Evolutionary conservation across 805 yeast species (phyloP), one percentile per base, ranked within the genome.

Genomic region (Candida silvatica): DNA sequence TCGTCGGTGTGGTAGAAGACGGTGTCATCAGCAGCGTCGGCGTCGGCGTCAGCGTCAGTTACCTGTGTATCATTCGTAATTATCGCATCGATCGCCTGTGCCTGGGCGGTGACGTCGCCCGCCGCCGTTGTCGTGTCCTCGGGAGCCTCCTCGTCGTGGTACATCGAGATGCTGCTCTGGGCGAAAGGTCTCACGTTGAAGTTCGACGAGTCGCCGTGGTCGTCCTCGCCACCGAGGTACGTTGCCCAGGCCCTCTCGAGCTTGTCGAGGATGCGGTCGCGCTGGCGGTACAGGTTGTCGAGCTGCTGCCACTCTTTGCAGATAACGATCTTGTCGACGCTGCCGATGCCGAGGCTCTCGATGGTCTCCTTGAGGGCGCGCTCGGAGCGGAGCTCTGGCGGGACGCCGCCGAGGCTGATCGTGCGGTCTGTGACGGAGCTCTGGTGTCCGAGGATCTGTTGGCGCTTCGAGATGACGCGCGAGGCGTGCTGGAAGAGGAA

Each of bases 361-460:
- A 90, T 77, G 49, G 85, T 92, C 25, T 75, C 69, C 37, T 73
- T 77, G 45, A 90, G 59, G 11, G 73, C 75, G n/a, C 67, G 67
- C 45, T 77, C 87, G 37, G 75, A 78, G 34, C 97, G 67, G 28
- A 88, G 60, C 31, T 78, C 77, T 0, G 83, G 79, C 0, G 97
- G 97, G 4, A 90, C 85, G 1, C 97, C 97, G 25, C 90, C 77
- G 11, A 90, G 55, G 38, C 90, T 64, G 27, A 92, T 79, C 1
- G 97, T 92, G 52, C 95, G 69, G 63, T 90, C 97, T 0, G 97
- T 85, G 39, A 90, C 69, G 7, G 95, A 79, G 52, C 81, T 81
- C 54, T 88, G 97, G 42, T 70, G 72, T 0, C 97, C 97, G 43
- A 90, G 62, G 49, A 83, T 81, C 34, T 60, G 61, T 58, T 90